phyloP scores from a whole-genome alignment of 2,329 filamentous ascomycete genomes.

The Verruconis gallopava region DNA sequence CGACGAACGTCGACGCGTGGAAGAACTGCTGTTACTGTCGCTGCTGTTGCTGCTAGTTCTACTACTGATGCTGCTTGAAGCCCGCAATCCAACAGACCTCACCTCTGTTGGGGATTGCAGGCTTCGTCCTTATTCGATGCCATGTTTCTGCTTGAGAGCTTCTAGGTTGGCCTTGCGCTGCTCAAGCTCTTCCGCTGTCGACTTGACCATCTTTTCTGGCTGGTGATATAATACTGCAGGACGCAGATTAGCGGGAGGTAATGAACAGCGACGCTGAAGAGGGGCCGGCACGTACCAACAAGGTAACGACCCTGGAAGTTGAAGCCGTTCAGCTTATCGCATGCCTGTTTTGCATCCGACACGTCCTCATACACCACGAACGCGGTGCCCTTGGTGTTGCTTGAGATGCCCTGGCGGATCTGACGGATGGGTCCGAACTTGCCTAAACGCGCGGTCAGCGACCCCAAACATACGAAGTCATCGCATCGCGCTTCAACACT shows the following conservation, averaged over 20 bases:
- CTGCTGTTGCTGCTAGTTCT: not conserved
- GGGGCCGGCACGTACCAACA: slow-evolving; percentile 55
- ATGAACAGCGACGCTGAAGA: slow-evolving; percentile 1
- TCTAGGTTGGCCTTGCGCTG: slow-evolving; percentile 94
- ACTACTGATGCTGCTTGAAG: not conserved
- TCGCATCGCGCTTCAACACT: slow-evolving; percentile 58
- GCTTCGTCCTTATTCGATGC: slow-evolving; percentile 75
- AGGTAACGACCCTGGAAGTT: slow-evolving; percentile 99
- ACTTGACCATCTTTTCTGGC: slow-evolving; percentile 69
- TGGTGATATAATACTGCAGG: slow-evolving; percentile 57
- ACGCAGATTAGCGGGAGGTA: slow-evolving; percentile 11
- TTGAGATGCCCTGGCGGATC: slow-evolving; percentile 95
- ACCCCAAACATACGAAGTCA: not conserved
- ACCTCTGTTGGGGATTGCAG: slow-evolving; percentile 20
- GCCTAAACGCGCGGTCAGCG: slow-evolving; percentile 15
- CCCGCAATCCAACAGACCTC: slow-evolving; percentile 4
- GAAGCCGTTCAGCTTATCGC: slow-evolving; percentile 99
- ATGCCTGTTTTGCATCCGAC: slow-evolving; percentile 95
- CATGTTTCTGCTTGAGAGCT: slow-evolving; percentile 93
- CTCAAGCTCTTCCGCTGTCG: slow-evolving; percentile 88
- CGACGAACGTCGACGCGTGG: not conserved
- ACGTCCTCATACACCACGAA: slow-evolving; percentile 99
- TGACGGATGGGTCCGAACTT: slow-evolving; percentile 56
- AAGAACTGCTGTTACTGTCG: not conserved
- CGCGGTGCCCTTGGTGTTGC: slow-evolving; percentile 93